Evolutionary conservation across 441 rosid species (phyloP).

Genomic region (Euphorbia schlechtendalii): DNA sequence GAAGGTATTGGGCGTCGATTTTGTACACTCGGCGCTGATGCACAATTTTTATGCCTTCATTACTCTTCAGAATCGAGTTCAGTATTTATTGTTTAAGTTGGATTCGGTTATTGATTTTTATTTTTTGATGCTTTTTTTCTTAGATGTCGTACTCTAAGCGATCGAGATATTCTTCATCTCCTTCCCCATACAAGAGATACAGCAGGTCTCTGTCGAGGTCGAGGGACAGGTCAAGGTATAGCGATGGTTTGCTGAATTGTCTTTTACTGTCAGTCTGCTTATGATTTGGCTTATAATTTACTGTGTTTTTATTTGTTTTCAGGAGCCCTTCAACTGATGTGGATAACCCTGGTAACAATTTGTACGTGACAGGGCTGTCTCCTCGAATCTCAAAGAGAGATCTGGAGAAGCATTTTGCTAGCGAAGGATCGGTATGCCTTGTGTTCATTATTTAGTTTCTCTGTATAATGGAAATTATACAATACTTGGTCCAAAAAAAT

Average conservation of each 20-base stretch:
- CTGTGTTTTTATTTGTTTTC: slow-evolving; percentile 1
- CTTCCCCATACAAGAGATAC: slow-evolving; percentile 46
- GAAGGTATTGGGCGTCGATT: background rate
- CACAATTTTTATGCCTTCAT: background rate
- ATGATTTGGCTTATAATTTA: background rate
- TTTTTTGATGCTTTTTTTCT: background rate
- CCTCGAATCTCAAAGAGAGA: slow-evolving; percentile 66
- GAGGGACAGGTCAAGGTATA: slow-evolving; percentile 37
- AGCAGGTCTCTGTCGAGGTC: slow-evolving; percentile 49
- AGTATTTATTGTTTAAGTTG: background rate
- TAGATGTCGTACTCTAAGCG: slow-evolving; percentile 78
- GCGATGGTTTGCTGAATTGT: background rate
- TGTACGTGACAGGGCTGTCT: slow-evolving; percentile 90
- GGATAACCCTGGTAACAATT: slow-evolving; percentile 86
- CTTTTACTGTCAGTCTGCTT: background rate
- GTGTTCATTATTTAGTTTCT: background rate
- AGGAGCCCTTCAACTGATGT: slow-evolving; percentile 64
- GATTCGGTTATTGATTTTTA: background rate
- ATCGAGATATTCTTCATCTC: slow-evolving; percentile 55
- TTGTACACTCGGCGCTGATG: background rate
- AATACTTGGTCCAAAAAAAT: background rate
- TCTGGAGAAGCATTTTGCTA: slow-evolving; percentile 63
- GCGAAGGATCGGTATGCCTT: slow-evolving; percentile 62
- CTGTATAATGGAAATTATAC: background rate
- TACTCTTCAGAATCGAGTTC: background rate